Evolutionary conservation across 2,329 filamentous ascomycete species (phyloP), one percentile per base, ranked within the genome.

Genomic region (Rutstroemia sydowiana): DNA sequence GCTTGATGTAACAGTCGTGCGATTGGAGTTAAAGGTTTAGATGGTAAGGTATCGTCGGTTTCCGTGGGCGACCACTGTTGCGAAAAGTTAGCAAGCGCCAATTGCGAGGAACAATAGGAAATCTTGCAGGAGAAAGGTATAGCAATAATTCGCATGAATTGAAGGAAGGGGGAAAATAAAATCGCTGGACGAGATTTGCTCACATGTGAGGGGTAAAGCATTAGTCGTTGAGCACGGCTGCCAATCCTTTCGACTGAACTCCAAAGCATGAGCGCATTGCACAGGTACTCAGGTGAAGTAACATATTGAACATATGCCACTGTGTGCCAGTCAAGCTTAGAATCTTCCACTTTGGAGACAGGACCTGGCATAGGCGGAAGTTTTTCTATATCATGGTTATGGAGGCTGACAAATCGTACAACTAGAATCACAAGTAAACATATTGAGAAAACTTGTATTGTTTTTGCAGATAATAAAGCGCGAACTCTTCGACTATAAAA

Each of bases 221-320:
- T 57, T 7, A 60, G 40, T 53, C 60, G 56, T 58, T 61, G 56
- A 11, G 61, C 63, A n/a, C 55, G 52, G 51, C 55, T 63, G 8
- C 60, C 62, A 39, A 63, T 62, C 20, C 56, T 52, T 49, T 64
- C 63, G n/a, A 65, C 59, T 32, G 59, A 45, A 40, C 53, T 55
- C 62, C 62, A 65, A 8, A 61, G 45, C 61, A 63, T 58, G 2
- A 64, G 45, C 20, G 63, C 60, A 55, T 59, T 61, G 45, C 63
- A 65, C 3, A 65, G 50, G 28, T 60, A 59, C 48, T 63, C 59
- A 10, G 59, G 57, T 1, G 57, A 56, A 13, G 61, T 60, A 5
- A 61, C 63, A 58, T 60, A 60, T 52, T 63, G 60, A n/a, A 63
- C 57, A 51, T 63, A 64, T 20, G 56, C 54, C 14, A 61, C 51